These are phyloP conservation scores for Tetrapyrgos nigripes DNA, from an alignment of 1,284 basidiomycete species.

Conservation along the genomic window DNA sequence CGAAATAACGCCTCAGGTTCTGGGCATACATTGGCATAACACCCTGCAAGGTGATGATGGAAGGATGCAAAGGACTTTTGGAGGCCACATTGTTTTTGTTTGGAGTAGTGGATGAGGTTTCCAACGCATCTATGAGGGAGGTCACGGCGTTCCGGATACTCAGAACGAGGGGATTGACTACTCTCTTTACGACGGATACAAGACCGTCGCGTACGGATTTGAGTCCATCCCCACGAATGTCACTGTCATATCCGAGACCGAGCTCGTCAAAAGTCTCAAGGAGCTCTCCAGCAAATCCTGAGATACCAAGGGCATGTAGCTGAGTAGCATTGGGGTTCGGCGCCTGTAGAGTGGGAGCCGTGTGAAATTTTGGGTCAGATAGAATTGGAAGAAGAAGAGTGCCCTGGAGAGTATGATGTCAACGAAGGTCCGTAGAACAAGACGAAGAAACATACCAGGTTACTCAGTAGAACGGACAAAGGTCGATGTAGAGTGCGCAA, in stretches of 20 bases:
- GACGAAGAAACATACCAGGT: slow-evolving; percentile 40
- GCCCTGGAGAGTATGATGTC: neutral
- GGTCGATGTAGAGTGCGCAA: slow-evolving; percentile 77
- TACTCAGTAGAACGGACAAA: slow-evolving; percentile 73
- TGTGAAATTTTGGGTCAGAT: slow-evolving; percentile 66
- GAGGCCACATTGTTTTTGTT: slow-evolving; percentile 44
- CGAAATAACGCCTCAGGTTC: slow-evolving; percentile 62
- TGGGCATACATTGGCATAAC: slow-evolving; percentile 66
- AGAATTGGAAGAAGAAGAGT: slow-evolving; percentile 68
- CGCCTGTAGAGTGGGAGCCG: slow-evolving; percentile 53
- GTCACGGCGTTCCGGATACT: slow-evolving; percentile 67
- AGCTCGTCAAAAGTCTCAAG: slow-evolving; percentile 72
- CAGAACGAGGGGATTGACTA: slow-evolving; percentile 66
- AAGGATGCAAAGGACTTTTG: slow-evolving; percentile 56
- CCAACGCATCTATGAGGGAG: slow-evolving; percentile 66
- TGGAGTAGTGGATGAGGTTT: slow-evolving; percentile 43
- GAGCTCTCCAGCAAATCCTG: slow-evolving; percentile 73
- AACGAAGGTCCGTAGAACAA: no score
- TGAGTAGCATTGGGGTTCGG: slow-evolving; percentile 70
- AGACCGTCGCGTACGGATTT: slow-evolving; percentile 70
- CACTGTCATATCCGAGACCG: slow-evolving; percentile 63
- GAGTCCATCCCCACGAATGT: slow-evolving; percentile 67
- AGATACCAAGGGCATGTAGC: slow-evolving; percentile 69
- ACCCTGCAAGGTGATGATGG: slow-evolving; percentile 61
- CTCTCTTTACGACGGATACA: slow-evolving; percentile 67